These are phyloP conservation scores for Leishmania martiniquensis DNA, from an alignment of 208 protist species.

Conservation along the genomic window DNA sequence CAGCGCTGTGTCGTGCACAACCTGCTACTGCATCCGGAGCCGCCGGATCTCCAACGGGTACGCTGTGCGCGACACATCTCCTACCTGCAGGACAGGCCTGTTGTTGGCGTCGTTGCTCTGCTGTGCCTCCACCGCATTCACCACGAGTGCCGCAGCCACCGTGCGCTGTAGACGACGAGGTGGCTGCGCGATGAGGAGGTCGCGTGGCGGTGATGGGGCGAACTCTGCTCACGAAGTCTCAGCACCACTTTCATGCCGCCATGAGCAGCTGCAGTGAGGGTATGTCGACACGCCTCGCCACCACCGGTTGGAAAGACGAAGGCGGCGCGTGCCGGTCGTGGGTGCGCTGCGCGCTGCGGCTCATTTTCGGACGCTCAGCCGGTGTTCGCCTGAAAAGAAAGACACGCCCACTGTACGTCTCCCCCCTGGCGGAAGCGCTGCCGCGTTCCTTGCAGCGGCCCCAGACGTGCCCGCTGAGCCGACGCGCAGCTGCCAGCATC, in stretches of 20 bases:
- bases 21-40: background rate
- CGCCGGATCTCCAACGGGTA: conserved; percentile 21
- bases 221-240: conserved; percentile 6
- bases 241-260: conserved; percentile 7
- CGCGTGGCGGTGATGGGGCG: conserved; percentile 3
- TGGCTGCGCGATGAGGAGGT: conserved; percentile 8
- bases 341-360: background rate
- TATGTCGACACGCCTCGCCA: background rate
- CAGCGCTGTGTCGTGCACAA: conserved; percentile 53
- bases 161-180: conserved; percentile 7
- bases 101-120: conserved; percentile 12
- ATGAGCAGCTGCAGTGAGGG: background rate
- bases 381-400: background rate
- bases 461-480: background rate
- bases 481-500: background rate
- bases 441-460: background rate
- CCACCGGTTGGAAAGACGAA: background rate
- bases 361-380: background rate
- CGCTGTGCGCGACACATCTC: conserved; percentile 11
- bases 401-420: background rate
- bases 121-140: conserved; percentile 18
- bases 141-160: conserved; percentile 17
- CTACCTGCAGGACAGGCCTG: conserved; percentile 14
- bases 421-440: background rate
- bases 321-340: background rate